Percentiles rank a stretch among this genome's conserved stretches.
These are phyloP conservation scores for Boletus reticulatus DNA, from an alignment of 768 basidiomycete genomes.

Conservation along the genomic window DNA sequence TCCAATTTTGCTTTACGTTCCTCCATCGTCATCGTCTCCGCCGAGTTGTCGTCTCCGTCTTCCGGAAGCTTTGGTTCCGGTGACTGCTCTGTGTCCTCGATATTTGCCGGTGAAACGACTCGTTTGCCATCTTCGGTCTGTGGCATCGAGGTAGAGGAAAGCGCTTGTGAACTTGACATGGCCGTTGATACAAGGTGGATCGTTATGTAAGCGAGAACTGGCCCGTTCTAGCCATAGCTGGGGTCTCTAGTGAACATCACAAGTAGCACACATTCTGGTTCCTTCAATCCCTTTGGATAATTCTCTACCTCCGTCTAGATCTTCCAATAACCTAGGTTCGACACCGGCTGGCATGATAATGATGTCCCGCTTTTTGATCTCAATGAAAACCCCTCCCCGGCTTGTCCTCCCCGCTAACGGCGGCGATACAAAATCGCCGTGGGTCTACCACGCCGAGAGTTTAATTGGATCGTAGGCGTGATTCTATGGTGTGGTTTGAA, in stretches of 20 bases:
- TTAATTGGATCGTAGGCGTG: no score
- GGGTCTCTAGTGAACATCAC: slow-evolving; percentile 39
- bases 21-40: slow-evolving; percentile 49
- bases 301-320: slow-evolving; percentile 31
- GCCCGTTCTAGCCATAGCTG: slow-evolving; percentile 38
- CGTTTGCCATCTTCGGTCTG: background rate
- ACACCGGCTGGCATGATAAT: slow-evolving; percentile 43
- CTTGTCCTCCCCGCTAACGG: slow-evolving; percentile 39
- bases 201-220: slow-evolving; percentile 27
- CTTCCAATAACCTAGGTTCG: slow-evolving; percentile 4
- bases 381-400: slow-evolving; percentile 29
- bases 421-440: slow-evolving; percentile 32
- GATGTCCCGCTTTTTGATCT: slow-evolving; percentile 38
- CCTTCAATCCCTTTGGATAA: slow-evolving; percentile 32
- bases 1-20: slow-evolving; percentile 78
- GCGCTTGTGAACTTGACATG: background rate
- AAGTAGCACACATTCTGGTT: slow-evolving; percentile 38
- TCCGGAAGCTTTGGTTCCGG: slow-evolving; percentile 20
- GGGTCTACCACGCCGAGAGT: slow-evolving; percentile 38
- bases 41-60: slow-evolving; percentile 16
- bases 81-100: slow-evolving; percentile 28
- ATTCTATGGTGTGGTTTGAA: slow-evolving; percentile 39
- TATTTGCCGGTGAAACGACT: slow-evolving; percentile 5
- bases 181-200: slow-evolving; percentile 6
- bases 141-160: slow-evolving; percentile 4